A percentile compares a stretch with the other conserved stretches of the same genome.
These are phyloP conservation scores for Fusarium beomiforme DNA, from an alignment of 2,329 filamentous ascomycete genomes.

Conservation along the genomic window DNA sequence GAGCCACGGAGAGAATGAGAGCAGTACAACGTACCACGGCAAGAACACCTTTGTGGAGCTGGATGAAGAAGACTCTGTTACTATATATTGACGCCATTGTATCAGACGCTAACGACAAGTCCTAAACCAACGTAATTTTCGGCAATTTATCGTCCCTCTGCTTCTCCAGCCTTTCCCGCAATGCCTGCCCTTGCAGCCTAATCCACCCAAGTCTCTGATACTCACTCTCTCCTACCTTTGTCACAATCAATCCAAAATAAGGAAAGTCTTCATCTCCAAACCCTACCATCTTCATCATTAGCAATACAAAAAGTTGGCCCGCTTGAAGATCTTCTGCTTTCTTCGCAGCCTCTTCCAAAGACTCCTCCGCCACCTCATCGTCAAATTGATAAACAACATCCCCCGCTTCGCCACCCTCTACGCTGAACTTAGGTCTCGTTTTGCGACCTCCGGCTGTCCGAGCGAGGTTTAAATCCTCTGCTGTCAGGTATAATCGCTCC, in stretches of 20 bases:
- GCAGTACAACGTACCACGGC: neutral
- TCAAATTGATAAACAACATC: too few relatives aligned
- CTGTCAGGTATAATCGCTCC: neutral
- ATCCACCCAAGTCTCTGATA: neutral
- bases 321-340: neutral
- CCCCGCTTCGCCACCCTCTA: too few relatives aligned
- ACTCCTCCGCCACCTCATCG: neutral
- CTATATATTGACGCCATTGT: too few relatives aligned
- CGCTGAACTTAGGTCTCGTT: too few relatives aligned
- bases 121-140: neutral
- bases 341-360: neutral
- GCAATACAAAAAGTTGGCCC: neutral
- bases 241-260: neutral
- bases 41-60: neutral
- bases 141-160: neutral
- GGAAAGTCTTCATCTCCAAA: accelerated
- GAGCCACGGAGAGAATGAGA: neutral
- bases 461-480: too few relatives aligned
- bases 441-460: too few relatives aligned
- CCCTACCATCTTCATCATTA: neutral
- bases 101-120: too few relatives aligned
- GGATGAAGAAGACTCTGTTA: neutral
- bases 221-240: neutral
- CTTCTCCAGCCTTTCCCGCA: neutral
- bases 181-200: neutral